Conservation (phyloP, 2,329 filamentous ascomycete species). For the Penicillium sp. region DNA sequence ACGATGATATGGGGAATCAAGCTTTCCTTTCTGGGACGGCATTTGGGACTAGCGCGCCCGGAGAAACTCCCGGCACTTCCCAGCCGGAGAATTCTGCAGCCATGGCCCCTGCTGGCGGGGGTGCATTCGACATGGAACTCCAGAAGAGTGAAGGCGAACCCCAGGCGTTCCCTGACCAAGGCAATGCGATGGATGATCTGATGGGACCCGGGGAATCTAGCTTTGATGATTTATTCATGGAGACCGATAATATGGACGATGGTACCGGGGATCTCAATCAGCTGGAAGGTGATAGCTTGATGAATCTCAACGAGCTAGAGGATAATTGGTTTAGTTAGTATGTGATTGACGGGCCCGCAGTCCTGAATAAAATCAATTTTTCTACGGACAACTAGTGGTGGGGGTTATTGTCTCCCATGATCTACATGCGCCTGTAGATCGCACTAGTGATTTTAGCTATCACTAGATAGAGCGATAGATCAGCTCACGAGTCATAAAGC, state of each 20-base stretch:
- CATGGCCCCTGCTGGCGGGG: slow-evolving; percentile 31
- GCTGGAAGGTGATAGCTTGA: slow-evolving; percentile 35
- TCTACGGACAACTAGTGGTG: background rate
- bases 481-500: background rate
- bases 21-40: slow-evolving; percentile 38
- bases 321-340: slow-evolving; percentile 41
- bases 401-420: slow-evolving; percentile 4
- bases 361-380: background rate
- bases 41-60: slow-evolving; percentile 24
- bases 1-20: slow-evolving; percentile 40
- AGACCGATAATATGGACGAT: slow-evolving; percentile 38
- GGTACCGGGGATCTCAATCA: slow-evolving; percentile 32
- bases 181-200: slow-evolving; percentile 32
- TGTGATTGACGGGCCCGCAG: background rate
- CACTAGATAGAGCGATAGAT: background rate
- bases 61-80: slow-evolving; percentile 11
- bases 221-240: slow-evolving; percentile 48
- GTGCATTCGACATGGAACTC: slow-evolving; percentile 40
- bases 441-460: slow-evolving; percentile 9
- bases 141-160: slow-evolving; percentile 25
- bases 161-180: slow-evolving; percentile 21
- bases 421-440: slow-evolving; percentile 12
- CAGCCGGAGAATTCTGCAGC: slow-evolving; percentile 26
- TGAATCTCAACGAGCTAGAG: slow-evolving; percentile 43
- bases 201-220: slow-evolving; percentile 44